These are phyloP conservation scores for Calycina marina DNA, from an alignment of 2,329 filamentous ascomycete genomes.

Conservation along the genomic window DNA sequence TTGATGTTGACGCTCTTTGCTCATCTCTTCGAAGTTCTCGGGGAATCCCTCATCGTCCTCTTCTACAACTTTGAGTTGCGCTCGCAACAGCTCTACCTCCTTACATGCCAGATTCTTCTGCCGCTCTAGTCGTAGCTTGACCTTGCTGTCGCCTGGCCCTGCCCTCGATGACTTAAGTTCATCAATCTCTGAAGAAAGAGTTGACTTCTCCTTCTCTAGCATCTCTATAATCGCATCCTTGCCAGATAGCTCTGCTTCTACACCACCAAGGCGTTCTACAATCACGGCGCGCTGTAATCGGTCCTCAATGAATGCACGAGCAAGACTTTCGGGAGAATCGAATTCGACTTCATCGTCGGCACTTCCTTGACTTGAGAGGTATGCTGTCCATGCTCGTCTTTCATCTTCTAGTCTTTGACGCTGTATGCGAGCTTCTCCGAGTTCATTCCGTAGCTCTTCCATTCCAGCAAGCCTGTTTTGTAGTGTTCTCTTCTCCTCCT, in stretches of 20 bases:
- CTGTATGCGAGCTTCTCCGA: conserved; percentile 68
- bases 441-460: conserved; percentile 57
- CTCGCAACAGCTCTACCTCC: conserved; percentile 86
- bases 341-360: conserved; percentile 55
- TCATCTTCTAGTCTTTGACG: conserved; percentile 83
- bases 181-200: conserved; percentile 54
- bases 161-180: conserved; percentile 39
- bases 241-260: conserved; percentile 65
- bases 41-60: conserved; percentile 78
- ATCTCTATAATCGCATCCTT: conserved; percentile 61
- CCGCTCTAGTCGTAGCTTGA: conserved; percentile 63
- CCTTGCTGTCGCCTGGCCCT: conserved; percentile 43
- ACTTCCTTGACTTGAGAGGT: conserved; percentile 55
- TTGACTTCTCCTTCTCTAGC: conserved; percentile 55
- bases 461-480: conserved; percentile 65
- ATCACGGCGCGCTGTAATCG: conserved; percentile 65
- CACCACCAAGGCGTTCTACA: conserved; percentile 63
- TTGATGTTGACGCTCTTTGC: conserved; percentile 59
- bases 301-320: conserved; percentile 70
- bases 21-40: conserved; percentile 62
- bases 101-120: conserved; percentile 77
- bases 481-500: conserved; percentile 82
- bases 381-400: conserved; percentile 70
- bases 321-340: conserved; percentile 76
- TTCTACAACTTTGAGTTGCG: conserved; percentile 79